Conservation (phyloP, 179 eudicot genomes). For the Pouteria campechiana region DNA sequence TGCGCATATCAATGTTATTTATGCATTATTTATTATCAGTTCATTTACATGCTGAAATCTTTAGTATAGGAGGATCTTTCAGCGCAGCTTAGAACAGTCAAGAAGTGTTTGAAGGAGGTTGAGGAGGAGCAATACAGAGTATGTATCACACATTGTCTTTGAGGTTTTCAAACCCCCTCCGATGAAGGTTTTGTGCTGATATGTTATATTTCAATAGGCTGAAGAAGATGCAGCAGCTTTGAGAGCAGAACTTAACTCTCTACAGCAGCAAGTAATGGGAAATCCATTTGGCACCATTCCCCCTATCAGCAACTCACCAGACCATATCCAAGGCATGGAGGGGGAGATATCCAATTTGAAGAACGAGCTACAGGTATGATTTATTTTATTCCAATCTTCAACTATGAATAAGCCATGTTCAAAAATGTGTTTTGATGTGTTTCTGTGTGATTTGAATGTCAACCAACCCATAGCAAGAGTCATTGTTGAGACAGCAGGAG, state of each 20-base stretch:
- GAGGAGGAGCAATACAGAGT: slow-evolving; percentile 98
- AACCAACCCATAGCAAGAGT: slow-evolving; percentile 42
- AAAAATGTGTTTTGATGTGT: neutral
- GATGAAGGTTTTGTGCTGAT: slow-evolving; percentile 3
- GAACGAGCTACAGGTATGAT: slow-evolving; percentile 61
- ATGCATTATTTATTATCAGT: slow-evolving; percentile 8
- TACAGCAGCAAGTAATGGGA: slow-evolving; percentile 78
- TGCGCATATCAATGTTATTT: neutral
- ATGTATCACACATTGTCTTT: slow-evolving; percentile 8
- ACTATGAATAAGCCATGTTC: neutral
- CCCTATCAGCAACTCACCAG: slow-evolving; percentile 45
- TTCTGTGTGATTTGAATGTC: slow-evolving; percentile 4
- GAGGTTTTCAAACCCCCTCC: neutral
- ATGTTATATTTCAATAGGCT: slow-evolving; percentile 43
- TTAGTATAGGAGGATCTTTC: slow-evolving; percentile 86
- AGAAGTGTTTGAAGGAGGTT: slow-evolving; percentile 80
- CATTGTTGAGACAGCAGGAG: slow-evolving; percentile 75
- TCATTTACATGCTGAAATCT: slow-evolving; percentile 12
- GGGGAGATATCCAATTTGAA: slow-evolving; percentile 62
- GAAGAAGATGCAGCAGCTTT: slow-evolving; percentile 95
- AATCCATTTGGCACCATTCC: slow-evolving; percentile 26
- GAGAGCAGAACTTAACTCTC: slow-evolving; percentile 75
- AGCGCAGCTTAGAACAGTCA: slow-evolving; percentile 74
- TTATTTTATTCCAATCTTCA: neutral
- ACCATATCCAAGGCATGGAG: slow-evolving; percentile 57